Evolutionary conservation across 306 rosid species (phyloP).

Genomic region (Styphnolobium japonicum): DNA sequence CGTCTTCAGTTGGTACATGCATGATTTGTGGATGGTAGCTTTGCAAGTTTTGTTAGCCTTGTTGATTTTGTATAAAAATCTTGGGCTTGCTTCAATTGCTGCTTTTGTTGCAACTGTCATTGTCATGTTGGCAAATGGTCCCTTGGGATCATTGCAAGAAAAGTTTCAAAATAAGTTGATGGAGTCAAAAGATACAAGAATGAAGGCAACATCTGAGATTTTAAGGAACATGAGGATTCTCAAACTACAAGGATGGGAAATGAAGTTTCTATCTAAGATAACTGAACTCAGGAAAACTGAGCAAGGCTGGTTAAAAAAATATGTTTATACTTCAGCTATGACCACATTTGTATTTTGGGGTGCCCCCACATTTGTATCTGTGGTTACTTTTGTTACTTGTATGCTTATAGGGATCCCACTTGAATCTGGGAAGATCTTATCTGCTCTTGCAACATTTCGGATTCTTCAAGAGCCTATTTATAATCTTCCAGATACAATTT

Average conservation of each 20-base stretch:
- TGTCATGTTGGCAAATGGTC: conserved; percentile 51
- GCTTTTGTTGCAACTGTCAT: conserved; percentile 42
- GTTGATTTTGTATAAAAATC: conserved; percentile 45
- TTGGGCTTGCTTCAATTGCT: conserved; percentile 52
- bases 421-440: conserved; percentile 54
- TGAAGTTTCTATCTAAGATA: conserved; percentile 52
- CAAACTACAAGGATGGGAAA: conserved; percentile 72
- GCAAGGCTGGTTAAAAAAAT: conserved; percentile 46
- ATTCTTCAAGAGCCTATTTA: conserved; percentile 51
- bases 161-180: conserved; percentile 48
- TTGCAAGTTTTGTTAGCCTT: conserved; percentile 43
- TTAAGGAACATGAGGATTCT: conserved; percentile 64
- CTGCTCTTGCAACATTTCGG: conserved; percentile 52
- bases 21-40: conserved; percentile 42
- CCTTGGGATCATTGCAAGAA: conserved; percentile 44
- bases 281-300: conserved; percentile 40
- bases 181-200: conserved; percentile 57
- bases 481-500: conserved; percentile 41
- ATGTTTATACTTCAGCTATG: conserved; percentile 28
- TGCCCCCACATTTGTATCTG: conserved; percentile 55
- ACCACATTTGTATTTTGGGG: conserved; percentile 42
- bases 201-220: conserved; percentile 58
- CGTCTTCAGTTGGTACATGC: conserved; percentile 36
- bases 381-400: conserved; percentile 50
- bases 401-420: conserved; percentile 48